A percentile compares a stretch with the other conserved stretches of the same genome.
These are phyloP conservation scores for Juglanconis sp. DNA, from an alignment of 2,329 filamentous ascomycete species.

Conservation along the genomic window DNA sequence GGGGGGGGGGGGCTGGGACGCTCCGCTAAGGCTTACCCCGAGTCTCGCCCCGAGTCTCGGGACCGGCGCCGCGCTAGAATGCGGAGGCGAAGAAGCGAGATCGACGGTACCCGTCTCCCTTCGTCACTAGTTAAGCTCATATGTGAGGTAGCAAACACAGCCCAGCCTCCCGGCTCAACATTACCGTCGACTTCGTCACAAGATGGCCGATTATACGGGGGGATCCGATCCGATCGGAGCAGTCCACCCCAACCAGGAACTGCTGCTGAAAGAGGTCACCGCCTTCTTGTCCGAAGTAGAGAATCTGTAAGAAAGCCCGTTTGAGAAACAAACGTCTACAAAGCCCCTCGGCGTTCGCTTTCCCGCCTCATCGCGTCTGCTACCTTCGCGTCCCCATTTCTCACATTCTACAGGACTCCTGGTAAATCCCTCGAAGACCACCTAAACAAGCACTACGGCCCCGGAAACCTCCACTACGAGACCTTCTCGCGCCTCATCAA, in stretches of 20 bases:
- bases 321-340: too few species aligned
- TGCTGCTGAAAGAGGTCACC: slow-evolving; percentile 2
- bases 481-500: slow-evolving; percentile 37
- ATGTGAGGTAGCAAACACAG: too few species aligned
- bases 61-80: too few species aligned
- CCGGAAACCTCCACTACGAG: slow-evolving; percentile 40
- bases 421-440: slow-evolving; percentile 41
- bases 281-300: slow-evolving; percentile 8
- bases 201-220: slow-evolving; percentile 9
- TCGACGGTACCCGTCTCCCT: too few species aligned
- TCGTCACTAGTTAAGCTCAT: too few species aligned
- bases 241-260: slow-evolving; percentile 7
- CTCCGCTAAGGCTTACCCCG: too few species aligned
- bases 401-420: slow-evolving; percentile 33
- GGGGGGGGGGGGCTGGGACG: too few species aligned
- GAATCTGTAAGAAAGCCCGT: neutral
- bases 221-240: slow-evolving; percentile 1
- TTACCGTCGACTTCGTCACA: neutral
- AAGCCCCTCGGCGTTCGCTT: neutral
- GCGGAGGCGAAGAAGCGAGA: too few species aligned
- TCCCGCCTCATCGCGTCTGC: neutral
- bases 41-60: too few species aligned
- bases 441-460: slow-evolving; percentile 42
- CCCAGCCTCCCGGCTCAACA: too few species aligned
- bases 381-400: too few species aligned